Conservation (phyloP, 192 early-diverging fungal species). For the Dimargaris xerosporica region DNA sequence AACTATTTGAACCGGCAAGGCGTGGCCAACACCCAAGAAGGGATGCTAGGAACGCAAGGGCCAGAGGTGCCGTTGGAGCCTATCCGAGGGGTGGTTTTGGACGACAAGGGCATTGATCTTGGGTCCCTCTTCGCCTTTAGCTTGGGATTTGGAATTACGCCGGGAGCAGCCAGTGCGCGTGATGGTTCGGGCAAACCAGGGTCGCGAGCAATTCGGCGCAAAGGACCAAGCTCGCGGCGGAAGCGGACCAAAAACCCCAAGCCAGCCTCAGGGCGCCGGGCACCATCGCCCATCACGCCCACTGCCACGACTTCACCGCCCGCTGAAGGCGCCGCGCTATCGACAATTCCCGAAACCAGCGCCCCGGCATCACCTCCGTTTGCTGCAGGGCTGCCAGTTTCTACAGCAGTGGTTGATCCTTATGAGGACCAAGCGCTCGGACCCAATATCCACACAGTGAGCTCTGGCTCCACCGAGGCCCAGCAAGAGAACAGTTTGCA, state of each 20-base stretch:
- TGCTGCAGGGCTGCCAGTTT: background rate
- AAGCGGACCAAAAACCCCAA: background rate
- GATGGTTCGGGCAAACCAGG: background rate
- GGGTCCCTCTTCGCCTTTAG: constrained; percentile 7
- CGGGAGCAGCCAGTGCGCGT: background rate
- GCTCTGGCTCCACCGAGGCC: background rate
- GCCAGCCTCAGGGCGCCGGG: background rate
- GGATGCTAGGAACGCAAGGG: constrained; percentile 1
- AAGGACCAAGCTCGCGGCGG: background rate
- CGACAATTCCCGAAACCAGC: background rate
- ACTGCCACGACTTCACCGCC: background rate
- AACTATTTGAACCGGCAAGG: constrained; percentile 9
- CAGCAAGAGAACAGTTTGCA: background rate
- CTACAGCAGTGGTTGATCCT: no score
- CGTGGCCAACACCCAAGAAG: constrained; percentile 4
- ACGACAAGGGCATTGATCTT: constrained; percentile 5
- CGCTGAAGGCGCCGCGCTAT: background rate
- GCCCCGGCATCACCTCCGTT: background rate
- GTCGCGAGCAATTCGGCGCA: background rate
- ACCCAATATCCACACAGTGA: no score
- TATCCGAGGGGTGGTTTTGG: constrained; percentile 3
- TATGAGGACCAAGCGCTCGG: no score
- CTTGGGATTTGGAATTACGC: constrained; percentile 1
- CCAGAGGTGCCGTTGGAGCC: background rate
- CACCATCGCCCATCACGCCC: background rate